Conservation (phyloP, 2,329 filamentous ascomycete species). For the Aspergillus sp. region DNA sequence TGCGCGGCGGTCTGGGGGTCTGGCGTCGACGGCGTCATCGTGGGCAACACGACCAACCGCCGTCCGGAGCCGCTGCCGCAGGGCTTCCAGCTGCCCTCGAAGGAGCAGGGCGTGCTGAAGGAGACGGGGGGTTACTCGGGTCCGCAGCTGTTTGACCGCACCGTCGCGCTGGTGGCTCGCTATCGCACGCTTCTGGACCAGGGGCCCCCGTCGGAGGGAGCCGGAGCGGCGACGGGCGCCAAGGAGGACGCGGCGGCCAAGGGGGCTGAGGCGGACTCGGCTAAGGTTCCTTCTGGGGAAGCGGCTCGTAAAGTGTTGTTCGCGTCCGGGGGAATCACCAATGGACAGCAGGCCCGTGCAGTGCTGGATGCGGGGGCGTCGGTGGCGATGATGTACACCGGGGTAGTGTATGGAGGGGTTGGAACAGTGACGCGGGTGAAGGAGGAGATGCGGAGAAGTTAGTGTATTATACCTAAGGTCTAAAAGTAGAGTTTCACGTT, state of each 20-base stretch:
- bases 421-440: slow-evolving; percentile 58
- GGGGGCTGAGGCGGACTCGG: slow-evolving; percentile 19
- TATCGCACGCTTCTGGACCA: slow-evolving; percentile 70
- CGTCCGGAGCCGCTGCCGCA: slow-evolving; percentile 68
- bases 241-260: slow-evolving; percentile 6
- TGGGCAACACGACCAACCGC: slow-evolving; percentile 93
- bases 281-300: slow-evolving; percentile 17
- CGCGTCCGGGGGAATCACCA: slow-evolving; percentile 88
- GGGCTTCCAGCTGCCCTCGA: slow-evolving; percentile 60
- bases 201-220: slow-evolving; percentile 29
- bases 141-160: slow-evolving; percentile 80
- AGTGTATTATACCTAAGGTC: neutral
- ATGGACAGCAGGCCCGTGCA: slow-evolving; percentile 76
- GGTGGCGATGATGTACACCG: slow-evolving; percentile 89
- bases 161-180: slow-evolving; percentile 71
- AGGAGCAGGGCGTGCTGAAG: slow-evolving; percentile 65
- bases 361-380: slow-evolving; percentile 85
- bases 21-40: slow-evolving; percentile 91
- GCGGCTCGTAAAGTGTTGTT: slow-evolving; percentile 75
- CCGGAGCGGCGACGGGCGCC: slow-evolving; percentile 11
- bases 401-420: slow-evolving; percentile 60
- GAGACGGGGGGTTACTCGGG: slow-evolving; percentile 90
- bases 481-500: too few relatives aligned
- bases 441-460: slow-evolving; percentile 42
- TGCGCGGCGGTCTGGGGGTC: slow-evolving; percentile 78